Conservation (phyloP, 805 yeast species). For the Saccharomycopsis fibuligera region DNA sequence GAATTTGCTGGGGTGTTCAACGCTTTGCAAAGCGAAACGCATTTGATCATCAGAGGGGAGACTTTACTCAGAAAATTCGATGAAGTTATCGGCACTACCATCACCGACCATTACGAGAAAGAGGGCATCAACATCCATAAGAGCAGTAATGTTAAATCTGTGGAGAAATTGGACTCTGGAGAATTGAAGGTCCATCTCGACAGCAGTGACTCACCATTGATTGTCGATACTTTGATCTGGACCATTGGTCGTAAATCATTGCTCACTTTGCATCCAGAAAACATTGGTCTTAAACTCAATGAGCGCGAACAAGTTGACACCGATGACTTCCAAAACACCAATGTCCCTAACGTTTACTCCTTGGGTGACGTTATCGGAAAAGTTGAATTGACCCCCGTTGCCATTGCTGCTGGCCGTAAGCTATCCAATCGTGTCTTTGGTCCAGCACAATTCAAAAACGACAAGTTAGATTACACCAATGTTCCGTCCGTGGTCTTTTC, state of each 20-base stretch:
- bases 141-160: slow-evolving; percentile 42
- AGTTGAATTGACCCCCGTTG: slow-evolving; percentile 94
- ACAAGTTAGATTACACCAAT: slow-evolving; percentile 78
- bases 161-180: slow-evolving; percentile 44
- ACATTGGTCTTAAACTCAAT: slow-evolving; percentile 63
- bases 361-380: slow-evolving; percentile 93
- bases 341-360: slow-evolving; percentile 65
- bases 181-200: slow-evolving; percentile 42
- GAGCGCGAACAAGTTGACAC: slow-evolving; percentile 58
- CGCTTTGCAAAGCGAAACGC: slow-evolving; percentile 80
- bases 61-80: slow-evolving; percentile 88
- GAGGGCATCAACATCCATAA: slow-evolving; percentile 81
- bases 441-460: slow-evolving; percentile 56
- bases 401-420: slow-evolving; percentile 96
- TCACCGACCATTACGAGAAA: slow-evolving; percentile 75
- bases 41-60: slow-evolving; percentile 84
- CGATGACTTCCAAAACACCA: slow-evolving; percentile 85
- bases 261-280: slow-evolving; percentile 67
- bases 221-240: slow-evolving; percentile 86
- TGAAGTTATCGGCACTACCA: slow-evolving; percentile 64
- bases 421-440: slow-evolving; percentile 90
- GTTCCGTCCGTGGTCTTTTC: slow-evolving; percentile 96
- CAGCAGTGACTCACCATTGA: slow-evolving; percentile 41
- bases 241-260: slow-evolving; percentile 86
- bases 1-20: slow-evolving; percentile 94